Percentiles rank a stretch among this genome's conserved stretches.
Evolutionary conservation across 495 filamentous ascomycete genomes (phyloP).

Genomic region (Baudoinia panamericana): DNA sequence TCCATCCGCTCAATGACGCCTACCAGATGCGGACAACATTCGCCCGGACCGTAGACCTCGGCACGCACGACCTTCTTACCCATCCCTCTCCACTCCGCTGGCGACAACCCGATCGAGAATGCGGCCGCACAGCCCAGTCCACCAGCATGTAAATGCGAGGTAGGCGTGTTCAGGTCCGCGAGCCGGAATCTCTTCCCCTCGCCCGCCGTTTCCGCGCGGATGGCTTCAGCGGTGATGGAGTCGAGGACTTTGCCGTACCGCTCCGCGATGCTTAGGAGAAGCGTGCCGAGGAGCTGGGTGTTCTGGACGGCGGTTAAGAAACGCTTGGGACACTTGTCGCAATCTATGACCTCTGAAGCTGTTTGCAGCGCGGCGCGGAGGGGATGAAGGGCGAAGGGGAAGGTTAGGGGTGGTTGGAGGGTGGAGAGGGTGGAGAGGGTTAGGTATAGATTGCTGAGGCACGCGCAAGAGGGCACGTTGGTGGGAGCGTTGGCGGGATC

Average conservation of each 20-base stretch:
- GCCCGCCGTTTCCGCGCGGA: slow-evolving; percentile 14
- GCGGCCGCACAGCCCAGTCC: slow-evolving; percentile 24
- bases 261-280: slow-evolving; percentile 25
- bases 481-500: neutral
- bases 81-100: slow-evolving; percentile 25
- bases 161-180: slow-evolving; percentile 21
- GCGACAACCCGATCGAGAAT: slow-evolving; percentile 25
- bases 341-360: slow-evolving; percentile 22
- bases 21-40: slow-evolving; percentile 14
- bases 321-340: slow-evolving; percentile 24
- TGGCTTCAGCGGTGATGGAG: slow-evolving; percentile 23
- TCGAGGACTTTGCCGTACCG: slow-evolving; percentile 23
- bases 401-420: slow-evolving; percentile 16
- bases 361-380: slow-evolving; percentile 26
- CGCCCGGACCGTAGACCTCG: slow-evolving; percentile 24
- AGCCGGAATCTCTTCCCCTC: slow-evolving; percentile 26
- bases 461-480: slow-evolving; percentile 20
- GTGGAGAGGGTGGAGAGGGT: slow-evolving; percentile 21
- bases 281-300: slow-evolving; percentile 19
- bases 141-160: slow-evolving; percentile 25
- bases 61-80: slow-evolving; percentile 27
- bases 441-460: slow-evolving; percentile 29
- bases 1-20: slow-evolving; percentile 22
- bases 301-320: slow-evolving; percentile 27
- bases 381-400: slow-evolving; percentile 23